phyloP scores from a whole-genome alignment of 2,329 filamentous ascomycete species.

The Ceratocystis cubensis region DNA sequence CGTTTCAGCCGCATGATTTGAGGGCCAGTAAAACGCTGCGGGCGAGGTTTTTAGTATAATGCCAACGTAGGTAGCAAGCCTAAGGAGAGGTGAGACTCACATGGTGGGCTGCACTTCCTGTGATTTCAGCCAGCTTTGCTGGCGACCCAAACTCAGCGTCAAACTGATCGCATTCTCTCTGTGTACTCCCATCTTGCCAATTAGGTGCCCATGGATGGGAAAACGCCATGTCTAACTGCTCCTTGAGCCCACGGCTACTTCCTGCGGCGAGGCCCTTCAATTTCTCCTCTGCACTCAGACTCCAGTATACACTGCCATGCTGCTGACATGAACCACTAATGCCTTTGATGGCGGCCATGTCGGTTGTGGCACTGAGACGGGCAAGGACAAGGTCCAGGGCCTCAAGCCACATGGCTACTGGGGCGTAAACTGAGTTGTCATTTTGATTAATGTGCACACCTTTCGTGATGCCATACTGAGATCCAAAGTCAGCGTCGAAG shows the following conservation, averaged over 20 bases:
- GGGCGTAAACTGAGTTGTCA: conserved; percentile 83
- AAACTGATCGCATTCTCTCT: conserved; percentile 80
- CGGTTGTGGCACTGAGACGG: conserved; percentile 51
- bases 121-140: conserved; percentile 60
- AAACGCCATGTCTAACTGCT: conserved; percentile 62
- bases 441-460: conserved; percentile 72
- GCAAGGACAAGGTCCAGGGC: conserved; percentile 74
- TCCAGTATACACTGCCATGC: conserved; percentile 96
- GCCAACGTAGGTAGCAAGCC: neutral
- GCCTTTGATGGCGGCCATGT: conserved; percentile 63
- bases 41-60: neutral
- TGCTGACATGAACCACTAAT: conserved; percentile 92
- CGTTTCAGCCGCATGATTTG: conserved; percentile 83
- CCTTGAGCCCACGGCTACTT: conserved; percentile 47
- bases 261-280: conserved; percentile 46
- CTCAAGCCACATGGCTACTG: conserved; percentile 89
- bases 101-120: conserved; percentile 90
- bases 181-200: conserved; percentile 96
- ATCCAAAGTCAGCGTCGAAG: conserved; percentile 71
- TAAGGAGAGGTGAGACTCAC: conserved; percentile 37
- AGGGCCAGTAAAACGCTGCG: conserved; percentile 83
- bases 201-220: conserved; percentile 83
- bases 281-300: conserved; percentile 49
- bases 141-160: conserved; percentile 57
- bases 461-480: conserved; percentile 69